Evolutionary conservation across 2,329 filamentous ascomycete species (phyloP).

Genomic region (Juglanconis juglandina): DNA sequence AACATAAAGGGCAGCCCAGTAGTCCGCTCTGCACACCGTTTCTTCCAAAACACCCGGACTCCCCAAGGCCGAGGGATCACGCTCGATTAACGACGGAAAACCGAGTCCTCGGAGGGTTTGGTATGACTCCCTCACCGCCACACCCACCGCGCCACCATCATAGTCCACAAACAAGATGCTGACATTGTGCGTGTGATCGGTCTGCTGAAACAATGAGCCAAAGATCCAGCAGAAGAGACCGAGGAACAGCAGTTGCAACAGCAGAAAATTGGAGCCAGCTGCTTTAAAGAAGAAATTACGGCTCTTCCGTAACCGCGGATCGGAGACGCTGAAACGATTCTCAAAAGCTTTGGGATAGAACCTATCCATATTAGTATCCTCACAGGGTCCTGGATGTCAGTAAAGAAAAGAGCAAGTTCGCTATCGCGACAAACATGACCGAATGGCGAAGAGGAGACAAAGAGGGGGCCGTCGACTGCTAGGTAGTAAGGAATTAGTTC

Average conservation of each 20-base stretch:
- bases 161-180: constrained; percentile 36
- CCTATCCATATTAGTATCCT: background rate
- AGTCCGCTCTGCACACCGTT: constrained; percentile 32
- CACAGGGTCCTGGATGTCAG: too few relatives aligned
- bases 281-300: constrained; percentile 19
- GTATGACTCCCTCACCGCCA: constrained; percentile 31
- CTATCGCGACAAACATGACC: too few relatives aligned
- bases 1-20: constrained; percentile 33
- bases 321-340: background rate
- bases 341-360: constrained; percentile 14
- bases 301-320: constrained; percentile 6
- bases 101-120: constrained; percentile 22
- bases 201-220: constrained; percentile 33
- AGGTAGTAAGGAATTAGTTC: too few relatives aligned
- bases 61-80: constrained; percentile 19
- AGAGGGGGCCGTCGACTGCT: too few relatives aligned
- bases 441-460: too few relatives aligned
- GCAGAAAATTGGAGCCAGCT: constrained; percentile 28
- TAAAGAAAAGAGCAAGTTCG: too few relatives aligned
- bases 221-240: constrained; percentile 33
- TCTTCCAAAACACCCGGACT: constrained; percentile 20
- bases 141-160: constrained; percentile 32
- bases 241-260: constrained; percentile 35
- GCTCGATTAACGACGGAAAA: constrained; percentile 31
- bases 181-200: constrained; percentile 30